Evolutionary conservation across 2,329 filamentous ascomycete genomes (phyloP).

Genomic region (Xylariaceae sp.): DNA sequence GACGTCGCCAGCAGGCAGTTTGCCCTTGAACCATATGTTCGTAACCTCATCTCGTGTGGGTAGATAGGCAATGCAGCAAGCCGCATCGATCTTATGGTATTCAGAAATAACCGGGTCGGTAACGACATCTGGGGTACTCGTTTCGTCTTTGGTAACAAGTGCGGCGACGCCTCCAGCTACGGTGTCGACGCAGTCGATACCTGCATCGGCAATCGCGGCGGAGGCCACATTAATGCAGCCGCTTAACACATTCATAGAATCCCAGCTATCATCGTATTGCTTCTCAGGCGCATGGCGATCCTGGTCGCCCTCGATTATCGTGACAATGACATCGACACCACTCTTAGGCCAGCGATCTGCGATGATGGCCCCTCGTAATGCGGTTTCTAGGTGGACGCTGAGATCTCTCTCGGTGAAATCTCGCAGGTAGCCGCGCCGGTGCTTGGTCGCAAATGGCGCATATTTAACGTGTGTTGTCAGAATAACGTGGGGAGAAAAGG

Average conservation of each 20-base stretch:
- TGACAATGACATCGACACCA: constrained; percentile 90
- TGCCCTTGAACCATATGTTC: constrained; percentile 88
- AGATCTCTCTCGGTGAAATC: constrained; percentile 85
- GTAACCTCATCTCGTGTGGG: constrained; percentile 85
- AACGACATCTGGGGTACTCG: constrained; percentile 46
- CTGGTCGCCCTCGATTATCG: constrained; percentile 88
- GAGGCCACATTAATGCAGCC: constrained; percentile 92
- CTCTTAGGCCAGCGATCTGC: constrained; percentile 98
- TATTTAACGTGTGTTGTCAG: constrained; percentile 94
- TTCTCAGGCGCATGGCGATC: constrained; percentile 51
- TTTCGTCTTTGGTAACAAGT: constrained; percentile 48
- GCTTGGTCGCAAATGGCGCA: constrained; percentile 83
- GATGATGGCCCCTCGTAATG: constrained; percentile 81
- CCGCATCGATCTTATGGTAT: constrained; percentile 69
- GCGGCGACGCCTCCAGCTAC: constrained; percentile 87
- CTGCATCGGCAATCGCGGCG: constrained; percentile 87
- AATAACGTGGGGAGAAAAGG: constrained; percentile 88
- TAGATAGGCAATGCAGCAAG: constrained; percentile 86
- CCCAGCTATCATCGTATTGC: constrained; percentile 64
- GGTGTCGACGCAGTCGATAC: constrained; percentile 91
- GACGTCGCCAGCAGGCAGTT: constrained; percentile 41
- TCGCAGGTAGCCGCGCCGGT: constrained; percentile 77
- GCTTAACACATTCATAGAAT: constrained; percentile 84
- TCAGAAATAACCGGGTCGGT: constrained; percentile 80
- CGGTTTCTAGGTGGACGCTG: constrained; percentile 84